A percentile compares a stretch with the other conserved stretches of the same genome.
phyloP scores from a whole-genome alignment of 2,329 filamentous ascomycete genomes.

The Penicillium nordicum region DNA sequence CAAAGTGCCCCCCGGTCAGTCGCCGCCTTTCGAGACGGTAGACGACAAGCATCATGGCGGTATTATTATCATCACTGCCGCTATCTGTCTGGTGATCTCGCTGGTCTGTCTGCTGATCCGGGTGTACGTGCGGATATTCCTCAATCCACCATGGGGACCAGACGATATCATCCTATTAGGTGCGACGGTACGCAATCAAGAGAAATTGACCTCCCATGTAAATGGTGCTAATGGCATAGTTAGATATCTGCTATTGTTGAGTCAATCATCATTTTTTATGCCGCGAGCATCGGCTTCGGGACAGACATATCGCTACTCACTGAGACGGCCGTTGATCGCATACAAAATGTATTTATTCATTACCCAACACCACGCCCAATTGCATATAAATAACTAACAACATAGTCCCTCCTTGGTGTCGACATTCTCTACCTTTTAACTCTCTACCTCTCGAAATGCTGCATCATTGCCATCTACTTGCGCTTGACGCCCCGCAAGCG shows the following conservation, averaged over 20 bases:
- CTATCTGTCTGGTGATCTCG: neutral
- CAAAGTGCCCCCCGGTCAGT: constrained; percentile 15
- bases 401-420: neutral
- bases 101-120: neutral
- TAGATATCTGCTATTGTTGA: neutral
- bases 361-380: neutral
- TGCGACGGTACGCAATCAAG: neutral
- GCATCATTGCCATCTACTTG: neutral
- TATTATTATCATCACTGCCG: constrained; percentile 24
- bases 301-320: neutral
- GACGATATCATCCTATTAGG: neutral
- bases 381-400: neutral
- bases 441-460: neutral
- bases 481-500: neutral
- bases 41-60: constrained; percentile 30
- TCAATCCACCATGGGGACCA: neutral
- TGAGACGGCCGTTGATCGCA: neutral
- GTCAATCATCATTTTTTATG: neutral
- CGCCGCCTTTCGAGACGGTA: constrained; percentile 24
- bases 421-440: neutral
- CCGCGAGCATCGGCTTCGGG: neutral
- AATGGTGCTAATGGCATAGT: neutral
- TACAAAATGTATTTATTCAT: constrained; percentile 1
- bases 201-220: neutral
- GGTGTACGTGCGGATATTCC: neutral